These are phyloP conservation scores for Tulasnella sp. DNA, from an alignment of 768 basidiomycete species.

Conservation along the genomic window DNA sequence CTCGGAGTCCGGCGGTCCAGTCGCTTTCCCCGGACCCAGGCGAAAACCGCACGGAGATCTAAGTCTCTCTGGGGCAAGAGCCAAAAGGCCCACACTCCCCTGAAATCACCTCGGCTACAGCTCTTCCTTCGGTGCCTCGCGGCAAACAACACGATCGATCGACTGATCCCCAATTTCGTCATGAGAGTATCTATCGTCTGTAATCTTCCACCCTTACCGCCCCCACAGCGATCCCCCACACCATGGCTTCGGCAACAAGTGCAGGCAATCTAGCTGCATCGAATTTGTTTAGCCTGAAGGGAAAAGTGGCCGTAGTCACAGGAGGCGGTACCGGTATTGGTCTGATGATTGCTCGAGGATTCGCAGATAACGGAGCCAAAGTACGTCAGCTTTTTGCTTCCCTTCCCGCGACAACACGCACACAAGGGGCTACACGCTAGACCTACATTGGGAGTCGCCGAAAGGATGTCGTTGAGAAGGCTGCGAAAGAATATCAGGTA, in stretches of 20 bases:
- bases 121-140: not conserved
- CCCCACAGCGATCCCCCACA: not conserved
- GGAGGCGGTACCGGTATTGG: slow-evolving; percentile 29
- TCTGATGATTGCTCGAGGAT: slow-evolving; percentile 60
- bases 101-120: not conserved
- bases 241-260: not conserved
- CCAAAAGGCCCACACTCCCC: not conserved
- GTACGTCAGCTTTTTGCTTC: slow-evolving; percentile 32
- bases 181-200: not conserved
- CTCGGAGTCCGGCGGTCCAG: no score
- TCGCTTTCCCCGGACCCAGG: no score
- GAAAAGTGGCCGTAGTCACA: slow-evolving; percentile 19
- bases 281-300: slow-evolving; percentile 11
- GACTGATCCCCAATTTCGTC: not conserved
- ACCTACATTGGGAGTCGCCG: slow-evolving; percentile 66
- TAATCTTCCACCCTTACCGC: not conserved
- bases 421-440: not conserved
- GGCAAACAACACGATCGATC: not conserved
- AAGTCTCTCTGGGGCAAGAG: not conserved
- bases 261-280: not conserved
- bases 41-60: not conserved
- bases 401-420: not conserved
- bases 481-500: slow-evolving; percentile 17
- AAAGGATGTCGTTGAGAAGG: slow-evolving; percentile 48
- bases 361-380: slow-evolving; percentile 69